Conservation (phyloP, 2,329 filamentous ascomycete species). For the Orbilia oligospora region DNA sequence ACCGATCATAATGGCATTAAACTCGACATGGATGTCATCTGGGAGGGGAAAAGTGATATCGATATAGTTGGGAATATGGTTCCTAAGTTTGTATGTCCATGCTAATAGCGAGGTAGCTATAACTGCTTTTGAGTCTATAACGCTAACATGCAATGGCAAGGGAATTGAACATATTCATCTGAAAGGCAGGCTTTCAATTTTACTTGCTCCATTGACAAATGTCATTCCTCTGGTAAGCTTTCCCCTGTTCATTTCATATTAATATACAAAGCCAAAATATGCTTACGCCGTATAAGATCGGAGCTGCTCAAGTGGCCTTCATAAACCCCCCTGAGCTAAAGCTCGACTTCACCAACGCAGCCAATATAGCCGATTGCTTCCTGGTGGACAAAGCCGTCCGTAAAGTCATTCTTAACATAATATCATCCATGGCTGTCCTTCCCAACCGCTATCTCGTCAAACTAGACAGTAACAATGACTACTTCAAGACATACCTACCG, state of each 20-base stretch:
- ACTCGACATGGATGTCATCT: constrained; percentile 70
- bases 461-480: constrained; percentile 69
- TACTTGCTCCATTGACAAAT: constrained; percentile 69
- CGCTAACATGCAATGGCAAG: constrained; percentile 63
- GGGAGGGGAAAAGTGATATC: constrained; percentile 70
- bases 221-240: constrained; percentile 69
- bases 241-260: constrained; percentile 39
- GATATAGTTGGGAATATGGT: constrained; percentile 69
- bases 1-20: constrained; percentile 69
- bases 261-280: background rate
- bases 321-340: constrained; percentile 70
- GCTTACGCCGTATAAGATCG: constrained; percentile 67
- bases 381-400: constrained; percentile 69
- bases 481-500: constrained; percentile 70
- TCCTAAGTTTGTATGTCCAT: constrained; percentile 67
- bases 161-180: constrained; percentile 69
- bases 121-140: background rate
- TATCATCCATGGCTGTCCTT: constrained; percentile 69
- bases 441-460: constrained; percentile 71
- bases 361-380: constrained; percentile 68
- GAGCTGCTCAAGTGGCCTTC: constrained; percentile 70
- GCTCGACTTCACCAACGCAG: constrained; percentile 70
- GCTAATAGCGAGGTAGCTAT: no score
- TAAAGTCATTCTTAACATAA: constrained; percentile 69
- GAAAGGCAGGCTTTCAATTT: constrained; percentile 68